Conservation (phyloP, 1,284 basidiomycete species). For the Tilletiaria anomala region DNA sequence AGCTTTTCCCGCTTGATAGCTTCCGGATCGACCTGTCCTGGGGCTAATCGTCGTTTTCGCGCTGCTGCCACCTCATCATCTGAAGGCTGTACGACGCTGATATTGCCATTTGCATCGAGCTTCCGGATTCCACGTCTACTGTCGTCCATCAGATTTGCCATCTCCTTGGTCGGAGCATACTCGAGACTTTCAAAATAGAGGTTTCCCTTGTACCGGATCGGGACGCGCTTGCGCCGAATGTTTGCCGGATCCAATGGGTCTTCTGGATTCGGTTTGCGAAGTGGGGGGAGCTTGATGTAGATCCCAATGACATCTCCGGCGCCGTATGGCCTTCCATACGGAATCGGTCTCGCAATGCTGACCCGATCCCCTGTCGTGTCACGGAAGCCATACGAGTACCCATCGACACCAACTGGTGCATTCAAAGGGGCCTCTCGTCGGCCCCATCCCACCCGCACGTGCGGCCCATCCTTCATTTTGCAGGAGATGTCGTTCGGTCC, state of each 20-base stretch:
- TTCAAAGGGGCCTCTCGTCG: conserved; percentile 81
- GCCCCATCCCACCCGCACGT: conserved; percentile 81
- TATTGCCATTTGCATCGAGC: neutral
- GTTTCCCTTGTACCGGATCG: conserved; percentile 90
- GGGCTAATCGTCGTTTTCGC: conserved; percentile 7
- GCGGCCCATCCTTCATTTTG: conserved; percentile 48
- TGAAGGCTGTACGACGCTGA: neutral
- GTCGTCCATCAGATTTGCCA: conserved; percentile 51
- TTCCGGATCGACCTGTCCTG: conserved; percentile 4
- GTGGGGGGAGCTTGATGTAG: conserved; percentile 70
- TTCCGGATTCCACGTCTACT: conserved; percentile 21
- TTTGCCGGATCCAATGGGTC: conserved; percentile 14
- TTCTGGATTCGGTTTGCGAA: conserved; percentile 4
- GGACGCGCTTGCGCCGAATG: conserved; percentile 38
- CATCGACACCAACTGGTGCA: conserved; percentile 81
- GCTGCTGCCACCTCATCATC: conserved; percentile 2
- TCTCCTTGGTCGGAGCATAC: conserved; percentile 81
- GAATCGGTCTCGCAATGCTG: conserved; percentile 60
- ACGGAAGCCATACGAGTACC: conserved; percentile 77
- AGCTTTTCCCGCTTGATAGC: conserved; percentile 2
- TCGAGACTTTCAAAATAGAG: conserved; percentile 90
- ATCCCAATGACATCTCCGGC: conserved; percentile 84
- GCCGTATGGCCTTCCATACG: conserved; percentile 55
- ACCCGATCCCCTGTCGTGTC: conserved; percentile 87
- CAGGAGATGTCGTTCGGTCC: neutral